Percentiles rank a stretch among this genome's conserved stretches.
Evolutionary conservation across 208 protist genomes (phyloP).

Genomic region (Acanthamoeba healyi): DNA sequence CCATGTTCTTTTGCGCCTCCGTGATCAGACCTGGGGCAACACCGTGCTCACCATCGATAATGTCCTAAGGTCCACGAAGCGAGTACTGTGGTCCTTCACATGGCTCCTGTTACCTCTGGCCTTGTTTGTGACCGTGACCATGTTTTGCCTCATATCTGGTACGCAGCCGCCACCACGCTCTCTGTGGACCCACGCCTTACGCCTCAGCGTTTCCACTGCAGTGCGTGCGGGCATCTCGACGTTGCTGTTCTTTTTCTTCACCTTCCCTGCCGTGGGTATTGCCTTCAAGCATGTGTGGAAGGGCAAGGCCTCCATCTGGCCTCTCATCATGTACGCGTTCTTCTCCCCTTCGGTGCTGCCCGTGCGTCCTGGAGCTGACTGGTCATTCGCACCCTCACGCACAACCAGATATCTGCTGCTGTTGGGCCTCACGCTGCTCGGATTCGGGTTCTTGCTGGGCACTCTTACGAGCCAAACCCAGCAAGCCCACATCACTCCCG

Average conservation of each 20-base stretch:
- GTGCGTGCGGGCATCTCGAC: conserved; percentile 30
- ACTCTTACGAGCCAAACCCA: neutral
- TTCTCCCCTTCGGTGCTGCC: neutral
- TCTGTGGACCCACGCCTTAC: neutral
- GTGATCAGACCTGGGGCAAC: too few relatives aligned
- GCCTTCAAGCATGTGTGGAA: conserved; percentile 65
- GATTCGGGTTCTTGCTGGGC: conserved; percentile 65
- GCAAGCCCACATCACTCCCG: conserved; percentile 28
- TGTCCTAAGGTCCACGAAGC: neutral
- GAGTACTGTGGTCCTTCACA: conserved; percentile 10
- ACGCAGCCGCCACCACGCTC: neutral
- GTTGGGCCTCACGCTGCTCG: conserved; percentile 29
- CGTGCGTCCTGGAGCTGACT: neutral
- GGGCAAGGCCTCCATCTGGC: conserved; percentile 68
- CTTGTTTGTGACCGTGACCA: conserved; percentile 14
- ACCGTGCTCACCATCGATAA: too few relatives aligned
- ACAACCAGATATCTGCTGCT: conserved; percentile 15
- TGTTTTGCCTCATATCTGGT: conserved; percentile 66
- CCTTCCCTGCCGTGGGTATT: conserved; percentile 47
- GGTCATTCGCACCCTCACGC: too few relatives aligned
- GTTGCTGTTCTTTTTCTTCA: conserved; percentile 17
- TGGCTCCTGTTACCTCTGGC: conserved; percentile 53
- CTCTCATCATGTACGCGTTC: conserved; percentile 28
- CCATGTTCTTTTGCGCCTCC: too few relatives aligned
- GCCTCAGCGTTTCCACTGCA: neutral